Conservation (phyloP, 805 yeast genomes). For the Brettanomyces nanus region DNA sequence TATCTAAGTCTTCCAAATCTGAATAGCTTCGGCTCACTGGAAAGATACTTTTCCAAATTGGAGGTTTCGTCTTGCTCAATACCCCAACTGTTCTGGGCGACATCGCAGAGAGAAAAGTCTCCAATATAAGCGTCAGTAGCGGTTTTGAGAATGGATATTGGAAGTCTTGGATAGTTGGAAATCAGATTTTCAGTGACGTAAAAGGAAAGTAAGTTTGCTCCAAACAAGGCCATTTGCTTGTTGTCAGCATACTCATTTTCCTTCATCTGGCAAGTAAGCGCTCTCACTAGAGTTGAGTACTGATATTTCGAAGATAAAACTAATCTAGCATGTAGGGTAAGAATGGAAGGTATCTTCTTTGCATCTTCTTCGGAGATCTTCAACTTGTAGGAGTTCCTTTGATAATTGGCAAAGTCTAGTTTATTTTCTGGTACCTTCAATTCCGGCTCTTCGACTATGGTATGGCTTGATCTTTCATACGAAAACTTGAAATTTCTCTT, state of each 20-base stretch:
- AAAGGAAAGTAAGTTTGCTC: conserved; percentile 66
- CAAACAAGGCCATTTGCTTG: conserved; percentile 72
- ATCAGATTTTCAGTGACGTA: conserved; percentile 69
- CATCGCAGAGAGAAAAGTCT: conserved; percentile 49
- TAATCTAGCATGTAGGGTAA: conserved; percentile 72
- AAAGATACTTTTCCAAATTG: conserved; percentile 55
- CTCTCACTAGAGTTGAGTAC: conserved; percentile 66
- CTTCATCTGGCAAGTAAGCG: conserved; percentile 49
- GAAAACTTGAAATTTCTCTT: conserved; percentile 18
- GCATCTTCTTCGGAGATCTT: conserved; percentile 45
- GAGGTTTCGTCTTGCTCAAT: conserved; percentile 66
- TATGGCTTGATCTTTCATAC: conserved; percentile 21
- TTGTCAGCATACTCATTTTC: conserved; percentile 55
- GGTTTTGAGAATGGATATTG: conserved; percentile 65
- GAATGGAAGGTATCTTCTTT: conserved; percentile 57
- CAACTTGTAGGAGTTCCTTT: conserved; percentile 18
- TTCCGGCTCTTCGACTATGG: conserved; percentile 8
- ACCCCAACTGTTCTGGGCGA: conserved; percentile 78
- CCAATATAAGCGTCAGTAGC: conserved; percentile 75
- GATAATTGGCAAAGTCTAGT: conserved; percentile 26
- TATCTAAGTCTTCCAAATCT: conserved; percentile 65
- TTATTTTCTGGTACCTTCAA: conserved; percentile 14
- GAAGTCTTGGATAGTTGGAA: conserved; percentile 81
- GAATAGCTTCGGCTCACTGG: conserved; percentile 59
- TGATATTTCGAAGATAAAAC: conserved; percentile 49